Evolutionary conservation across 1,284 basidiomycete genomes (phyloP).

Genomic region (Vanrija sp.): DNA sequence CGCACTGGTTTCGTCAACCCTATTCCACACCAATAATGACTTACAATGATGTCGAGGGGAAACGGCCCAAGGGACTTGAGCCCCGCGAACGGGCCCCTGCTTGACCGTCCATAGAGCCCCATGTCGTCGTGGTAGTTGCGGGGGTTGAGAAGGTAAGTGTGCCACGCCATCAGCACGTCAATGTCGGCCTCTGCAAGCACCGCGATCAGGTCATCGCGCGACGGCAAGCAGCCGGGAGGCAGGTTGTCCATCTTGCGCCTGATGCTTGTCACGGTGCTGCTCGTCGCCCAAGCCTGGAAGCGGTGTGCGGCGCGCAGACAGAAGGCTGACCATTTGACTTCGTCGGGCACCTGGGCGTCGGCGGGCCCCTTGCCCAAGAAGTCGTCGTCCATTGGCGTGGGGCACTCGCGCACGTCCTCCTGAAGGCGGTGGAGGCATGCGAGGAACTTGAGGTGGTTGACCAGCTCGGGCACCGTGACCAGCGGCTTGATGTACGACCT

Average conservation of each 20-base stretch:
- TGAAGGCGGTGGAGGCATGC: slow-evolving; percentile 16
- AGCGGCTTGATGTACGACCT: slow-evolving; percentile 1
- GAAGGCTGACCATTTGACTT: slow-evolving; percentile 21
- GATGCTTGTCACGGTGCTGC: not conserved
- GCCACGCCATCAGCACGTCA: slow-evolving; percentile 37
- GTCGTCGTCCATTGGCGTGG: not conserved
- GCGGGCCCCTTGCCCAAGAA: not conserved
- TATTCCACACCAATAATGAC: not conserved
- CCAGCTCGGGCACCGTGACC: slow-evolving; percentile 17
- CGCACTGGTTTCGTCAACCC: not conserved
- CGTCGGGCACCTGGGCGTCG: slow-evolving; percentile 3
- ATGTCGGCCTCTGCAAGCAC: slow-evolving; percentile 13
- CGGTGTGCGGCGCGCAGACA: slow-evolving; percentile 13
- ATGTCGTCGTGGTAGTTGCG: slow-evolving; percentile 22
- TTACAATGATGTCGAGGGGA: slow-evolving; percentile 16
- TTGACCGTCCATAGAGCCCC: not conserved
- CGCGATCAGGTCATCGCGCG: not conserved
- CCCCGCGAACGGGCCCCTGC: not conserved
- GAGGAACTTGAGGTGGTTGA: slow-evolving; percentile 26
- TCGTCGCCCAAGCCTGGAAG: slow-evolving; percentile 12
- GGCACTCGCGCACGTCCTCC: slow-evolving; percentile 14
- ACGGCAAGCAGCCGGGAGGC: not conserved
- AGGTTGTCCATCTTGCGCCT: not conserved
- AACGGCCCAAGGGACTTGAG: slow-evolving; percentile 13
- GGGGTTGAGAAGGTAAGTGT: slow-evolving; percentile 39